Base-by-base conservation (phyloP, 441 rosid genomes). In the Brassica hybrid region DNA sequence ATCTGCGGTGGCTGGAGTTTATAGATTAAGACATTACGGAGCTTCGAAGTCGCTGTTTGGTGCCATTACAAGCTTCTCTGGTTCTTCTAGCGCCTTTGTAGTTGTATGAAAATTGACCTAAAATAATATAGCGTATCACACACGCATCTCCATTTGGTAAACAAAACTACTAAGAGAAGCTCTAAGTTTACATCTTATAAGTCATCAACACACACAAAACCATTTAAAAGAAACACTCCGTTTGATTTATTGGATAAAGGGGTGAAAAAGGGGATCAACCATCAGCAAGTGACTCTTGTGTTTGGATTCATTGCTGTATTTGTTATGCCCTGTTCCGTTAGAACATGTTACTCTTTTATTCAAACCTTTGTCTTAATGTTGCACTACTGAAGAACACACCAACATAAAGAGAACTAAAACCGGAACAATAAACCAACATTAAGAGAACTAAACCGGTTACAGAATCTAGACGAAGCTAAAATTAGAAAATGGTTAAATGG, bases 1-100 rank as follows among this genome's bases (percentile, higher is more conserved):
- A 41, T 79, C 84, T 21, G 88, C 85, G 0, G 79, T 59, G 56
- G 72, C 83, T 1, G 91, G 92, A 69, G 86, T 90, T 59, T 88
- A 90, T 38, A 86, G 90, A 76, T 45, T 88, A 27, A 83, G 79
- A 58, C 92, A 90, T 77, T 90, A 83, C 54, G 94, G 94, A 72
- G 91, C 94, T 50, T 80, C 94, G 0, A 87, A 87, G 83, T 64
- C 82, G 11, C 77, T 87, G 18, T 6, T 82, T 25, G 90, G 94
- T 6, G 67, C 88, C 13, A 71, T 85, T 14, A 81, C 79, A 63
- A 86, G 86, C 79, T 90, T 86, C 78, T 76, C 87, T 21, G 92
- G 92, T 58, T 71, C 94, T 62, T 90, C 92, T 32, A 86, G 85
- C 17, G 90, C 91, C 72, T 90, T 90, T 74, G 87, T 87, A 21